Evolutionary conservation across 73 alveolate genomes (phyloP).

Genomic region (Symbiodinium pilosum): DNA sequence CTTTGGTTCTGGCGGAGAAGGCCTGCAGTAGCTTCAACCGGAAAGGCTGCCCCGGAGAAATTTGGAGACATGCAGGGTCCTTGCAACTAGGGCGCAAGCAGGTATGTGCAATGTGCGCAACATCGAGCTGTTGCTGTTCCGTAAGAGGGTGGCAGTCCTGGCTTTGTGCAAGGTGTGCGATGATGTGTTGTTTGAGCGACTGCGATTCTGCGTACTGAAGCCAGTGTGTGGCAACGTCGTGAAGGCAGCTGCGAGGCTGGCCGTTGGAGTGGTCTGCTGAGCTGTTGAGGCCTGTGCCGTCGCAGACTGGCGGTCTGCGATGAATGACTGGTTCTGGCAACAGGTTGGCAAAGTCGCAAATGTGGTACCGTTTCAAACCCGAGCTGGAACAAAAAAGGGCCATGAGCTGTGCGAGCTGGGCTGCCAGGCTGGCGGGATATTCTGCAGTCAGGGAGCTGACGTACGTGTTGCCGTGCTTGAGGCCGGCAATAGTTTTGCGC

Average conservation of each 20-base stretch:
- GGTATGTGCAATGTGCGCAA: neutral
- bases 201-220: too few relatives aligned
- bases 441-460: neutral
- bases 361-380: neutral
- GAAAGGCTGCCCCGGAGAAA: neutral
- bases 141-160: neutral
- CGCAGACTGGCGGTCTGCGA: neutral
- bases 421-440: neutral
- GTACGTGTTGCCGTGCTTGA: neutral
- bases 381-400: neutral
- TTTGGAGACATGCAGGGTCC: neutral
- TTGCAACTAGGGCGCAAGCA: neutral
- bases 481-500: neutral
- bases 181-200: too few relatives aligned
- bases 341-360: neutral
- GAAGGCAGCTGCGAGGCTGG: neutral
- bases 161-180: neutral
- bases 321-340: neutral
- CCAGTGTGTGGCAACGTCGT: too few relatives aligned
- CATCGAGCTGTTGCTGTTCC: neutral
- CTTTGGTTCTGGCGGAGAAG: too few relatives aligned
- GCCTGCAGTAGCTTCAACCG: neutral
- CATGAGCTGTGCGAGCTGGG: neutral
- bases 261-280: neutral
- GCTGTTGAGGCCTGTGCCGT: slow-evolving; percentile 8